phyloP scores from a whole-genome alignment of 2,329 filamentous ascomycete genomes.

The Botrytis fabae region DNA sequence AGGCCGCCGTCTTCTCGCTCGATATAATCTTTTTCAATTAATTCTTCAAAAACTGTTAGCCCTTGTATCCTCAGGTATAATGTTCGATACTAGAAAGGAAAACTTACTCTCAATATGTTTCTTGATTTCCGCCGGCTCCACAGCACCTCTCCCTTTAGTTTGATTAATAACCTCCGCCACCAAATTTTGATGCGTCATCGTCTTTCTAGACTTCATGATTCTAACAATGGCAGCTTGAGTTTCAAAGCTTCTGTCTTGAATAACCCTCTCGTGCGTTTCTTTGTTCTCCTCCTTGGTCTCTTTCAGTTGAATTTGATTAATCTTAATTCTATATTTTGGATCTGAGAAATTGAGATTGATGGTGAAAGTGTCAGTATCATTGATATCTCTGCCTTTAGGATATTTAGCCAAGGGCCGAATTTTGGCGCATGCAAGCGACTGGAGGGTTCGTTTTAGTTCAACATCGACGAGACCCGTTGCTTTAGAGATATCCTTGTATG shows the following conservation, averaged over 20 bases:
- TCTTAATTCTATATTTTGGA: conserved; percentile 88
- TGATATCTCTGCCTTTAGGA: conserved; percentile 81
- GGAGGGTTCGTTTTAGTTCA: conserved; percentile 86
- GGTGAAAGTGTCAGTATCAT: conserved; percentile 75
- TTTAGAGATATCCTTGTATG: conserved; percentile 73
- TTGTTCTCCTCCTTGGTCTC: conserved; percentile 95
- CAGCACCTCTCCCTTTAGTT: conserved; percentile 80
- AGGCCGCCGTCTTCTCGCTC: conserved; percentile 70
- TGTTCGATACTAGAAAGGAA: conserved; percentile 19
- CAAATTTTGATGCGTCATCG: conserved; percentile 80
- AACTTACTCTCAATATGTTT: conserved; percentile 88
- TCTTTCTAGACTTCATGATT: conserved; percentile 94
- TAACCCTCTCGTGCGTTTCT: conserved; percentile 86
- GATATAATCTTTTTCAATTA: conserved; percentile 93
- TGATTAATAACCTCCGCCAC: conserved; percentile 90
- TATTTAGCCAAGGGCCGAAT: conserved; percentile 80
- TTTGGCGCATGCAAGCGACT: conserved; percentile 92
- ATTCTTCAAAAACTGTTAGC: conserved; percentile 45
- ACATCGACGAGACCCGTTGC: conserved; percentile 72
- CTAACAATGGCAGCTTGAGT: conserved; percentile 95
- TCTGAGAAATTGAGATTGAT: conserved; percentile 78
- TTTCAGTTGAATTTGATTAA: conserved; percentile 97
- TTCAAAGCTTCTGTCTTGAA: conserved; percentile 88
- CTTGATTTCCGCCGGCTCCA: conserved; percentile 89
- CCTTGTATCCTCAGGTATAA: conserved; percentile 23